Evolutionary conservation across 2,329 filamentous ascomycete species (phyloP).

Genomic region (Alternaria sp.): DNA sequence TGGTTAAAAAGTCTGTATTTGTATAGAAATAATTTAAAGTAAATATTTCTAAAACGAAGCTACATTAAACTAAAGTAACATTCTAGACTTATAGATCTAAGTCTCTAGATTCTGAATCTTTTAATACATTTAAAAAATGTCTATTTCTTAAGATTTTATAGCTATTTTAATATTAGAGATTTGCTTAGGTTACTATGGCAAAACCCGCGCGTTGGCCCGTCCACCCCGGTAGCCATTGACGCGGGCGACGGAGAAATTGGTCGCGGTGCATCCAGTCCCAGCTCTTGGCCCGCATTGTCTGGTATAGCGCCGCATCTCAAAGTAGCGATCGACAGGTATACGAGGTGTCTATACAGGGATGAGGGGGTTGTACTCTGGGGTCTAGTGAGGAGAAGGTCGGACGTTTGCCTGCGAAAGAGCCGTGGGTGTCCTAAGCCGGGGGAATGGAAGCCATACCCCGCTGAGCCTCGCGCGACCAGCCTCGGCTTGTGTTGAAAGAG

Average conservation of each 20-base stretch:
- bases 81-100: too few relatives aligned
- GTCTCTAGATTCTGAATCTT: too few relatives aligned
- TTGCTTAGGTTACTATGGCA: too few relatives aligned
- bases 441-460: neutral
- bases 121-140: too few relatives aligned
- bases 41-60: too few relatives aligned
- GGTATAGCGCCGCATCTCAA: neutral
- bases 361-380: neutral
- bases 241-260: slow-evolving; percentile 17
- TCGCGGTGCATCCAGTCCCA: slow-evolving; percentile 10
- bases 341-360: slow-evolving; percentile 1
- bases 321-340: slow-evolving; percentile 4
- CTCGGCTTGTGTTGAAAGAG: neutral
- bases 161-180: too few relatives aligned
- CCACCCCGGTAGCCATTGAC: too few relatives aligned
- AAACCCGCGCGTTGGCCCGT: too few relatives aligned
- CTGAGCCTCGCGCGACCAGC: neutral
- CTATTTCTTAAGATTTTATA: too few relatives aligned
- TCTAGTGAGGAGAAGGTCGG: slow-evolving; percentile 14
- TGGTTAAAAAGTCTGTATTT: too few relatives aligned
- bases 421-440: neutral
- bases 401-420: neutral
- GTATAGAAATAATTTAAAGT: too few relatives aligned
- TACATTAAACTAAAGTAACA: too few relatives aligned
- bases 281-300: slow-evolving; percentile 11